These are phyloP conservation scores for Fraxinus cuspidata DNA, from an alignment of 257 asterid genomes.

Conservation along the genomic window DNA sequence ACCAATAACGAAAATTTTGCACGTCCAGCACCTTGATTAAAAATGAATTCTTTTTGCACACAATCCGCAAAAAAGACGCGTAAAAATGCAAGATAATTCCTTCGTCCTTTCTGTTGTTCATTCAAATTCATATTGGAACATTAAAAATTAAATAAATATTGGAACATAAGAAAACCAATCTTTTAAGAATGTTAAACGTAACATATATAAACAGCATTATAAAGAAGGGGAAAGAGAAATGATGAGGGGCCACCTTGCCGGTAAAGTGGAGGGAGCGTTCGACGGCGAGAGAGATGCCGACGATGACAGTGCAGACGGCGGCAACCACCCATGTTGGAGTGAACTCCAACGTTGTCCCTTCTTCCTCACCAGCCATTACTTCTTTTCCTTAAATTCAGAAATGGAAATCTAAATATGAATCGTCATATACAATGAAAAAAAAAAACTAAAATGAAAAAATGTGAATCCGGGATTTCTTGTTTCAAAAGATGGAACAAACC, in stretches of 20 bases:
- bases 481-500: not conserved
- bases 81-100: not conserved
- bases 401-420: not conserved
- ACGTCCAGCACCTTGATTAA: not conserved
- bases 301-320: conserved; percentile 75
- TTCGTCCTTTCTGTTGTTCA: not conserved
- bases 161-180: not conserved
- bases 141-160: too few relatives aligned
- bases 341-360: conserved; percentile 60
- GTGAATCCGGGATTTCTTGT: not conserved
- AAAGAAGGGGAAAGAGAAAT: not conserved
- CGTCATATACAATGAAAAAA: not conserved
- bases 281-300: conserved; percentile 65
- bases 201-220: not conserved
- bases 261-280: conserved; percentile 66
- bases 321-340: conserved; percentile 97
- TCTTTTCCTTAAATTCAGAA: not conserved
- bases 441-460: not conserved
- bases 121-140: not conserved
- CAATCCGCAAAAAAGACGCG: not conserved
- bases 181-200: too few relatives aligned
- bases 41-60: not conserved
- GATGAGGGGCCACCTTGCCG: conserved; percentile 54
- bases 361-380: conserved; percentile 27
- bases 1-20: not conserved